Evolutionary conservation across 1,139 yeast species (phyloP).

Genomic region (Protomyces pachydermus): DNA sequence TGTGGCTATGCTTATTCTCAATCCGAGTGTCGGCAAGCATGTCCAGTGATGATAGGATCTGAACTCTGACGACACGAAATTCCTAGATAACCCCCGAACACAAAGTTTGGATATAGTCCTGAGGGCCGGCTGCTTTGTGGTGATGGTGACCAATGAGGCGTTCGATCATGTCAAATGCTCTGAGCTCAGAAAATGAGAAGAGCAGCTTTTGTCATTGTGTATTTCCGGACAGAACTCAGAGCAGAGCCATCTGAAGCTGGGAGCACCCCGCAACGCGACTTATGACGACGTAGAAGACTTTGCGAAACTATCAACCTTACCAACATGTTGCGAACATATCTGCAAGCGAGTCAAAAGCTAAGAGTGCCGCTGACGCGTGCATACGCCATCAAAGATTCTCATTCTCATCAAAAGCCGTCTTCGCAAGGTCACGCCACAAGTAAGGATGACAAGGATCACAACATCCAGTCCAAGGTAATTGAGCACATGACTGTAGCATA

Average conservation of each 20-base stretch:
- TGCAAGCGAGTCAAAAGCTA: background rate
- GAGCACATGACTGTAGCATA: background rate
- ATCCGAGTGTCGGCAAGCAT: background rate
- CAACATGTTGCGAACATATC: background rate
- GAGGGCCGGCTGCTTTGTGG: too few relatives aligned
- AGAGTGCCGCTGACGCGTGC: background rate
- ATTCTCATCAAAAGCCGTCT: constrained; percentile 4
- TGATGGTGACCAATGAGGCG: too few relatives aligned
- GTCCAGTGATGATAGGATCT: background rate
- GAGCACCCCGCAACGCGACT: too few relatives aligned
- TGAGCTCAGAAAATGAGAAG: too few relatives aligned
- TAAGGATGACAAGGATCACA: constrained; percentile 5
- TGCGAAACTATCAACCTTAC: background rate
- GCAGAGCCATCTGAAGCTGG: too few relatives aligned
- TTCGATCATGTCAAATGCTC: too few relatives aligned
- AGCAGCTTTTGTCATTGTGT: too few relatives aligned
- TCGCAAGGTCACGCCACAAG: constrained; percentile 18
- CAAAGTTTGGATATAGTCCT: too few relatives aligned
- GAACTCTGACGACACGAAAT: too few relatives aligned
- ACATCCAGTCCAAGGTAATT: constrained; percentile 13
- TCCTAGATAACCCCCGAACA: too few relatives aligned
- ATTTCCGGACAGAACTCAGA: too few relatives aligned
- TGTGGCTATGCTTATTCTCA: background rate
- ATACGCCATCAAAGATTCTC: constrained; percentile 9
- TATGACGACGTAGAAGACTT: too few relatives aligned